These are phyloP conservation scores for Flaveria trinervia DNA, from an alignment of 129 eudicot genomes.

Conservation along the genomic window DNA sequence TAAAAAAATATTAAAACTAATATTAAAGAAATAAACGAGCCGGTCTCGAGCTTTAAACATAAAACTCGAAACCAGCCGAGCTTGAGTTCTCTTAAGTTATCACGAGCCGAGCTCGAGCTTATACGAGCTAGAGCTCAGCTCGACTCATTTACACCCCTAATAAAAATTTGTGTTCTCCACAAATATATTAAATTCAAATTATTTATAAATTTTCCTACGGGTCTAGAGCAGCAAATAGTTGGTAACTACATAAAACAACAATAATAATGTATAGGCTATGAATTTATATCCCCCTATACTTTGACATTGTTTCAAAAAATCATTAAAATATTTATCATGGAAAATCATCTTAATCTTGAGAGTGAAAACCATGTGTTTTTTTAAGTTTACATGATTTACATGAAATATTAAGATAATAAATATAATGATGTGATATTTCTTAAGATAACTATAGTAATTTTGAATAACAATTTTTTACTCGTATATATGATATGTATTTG, in stretches of 20 bases:
- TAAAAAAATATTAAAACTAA: too few relatives aligned
- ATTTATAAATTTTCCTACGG: neutral
- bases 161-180: too few relatives aligned
- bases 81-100: too few relatives aligned
- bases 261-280: neutral
- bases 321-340: neutral
- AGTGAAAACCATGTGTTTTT: neutral
- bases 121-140: too few relatives aligned
- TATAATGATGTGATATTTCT: neutral
- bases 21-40: too few relatives aligned
- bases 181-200: conserved; percentile 1
- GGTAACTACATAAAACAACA: neutral
- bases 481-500: too few relatives aligned
- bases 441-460: neutral
- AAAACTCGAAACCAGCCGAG: too few relatives aligned
- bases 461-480: too few relatives aligned
- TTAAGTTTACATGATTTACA: neutral
- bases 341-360: neutral
- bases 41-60: too few relatives aligned
- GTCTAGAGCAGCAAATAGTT: neutral
- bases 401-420: neutral
- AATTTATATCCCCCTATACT: neutral
- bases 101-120: too few relatives aligned
- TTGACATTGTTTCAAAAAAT: neutral
- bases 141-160: too few relatives aligned